Base-by-base conservation (phyloP, 352 stramenopile genomes). In the Globisporangium irregulare region DNA sequence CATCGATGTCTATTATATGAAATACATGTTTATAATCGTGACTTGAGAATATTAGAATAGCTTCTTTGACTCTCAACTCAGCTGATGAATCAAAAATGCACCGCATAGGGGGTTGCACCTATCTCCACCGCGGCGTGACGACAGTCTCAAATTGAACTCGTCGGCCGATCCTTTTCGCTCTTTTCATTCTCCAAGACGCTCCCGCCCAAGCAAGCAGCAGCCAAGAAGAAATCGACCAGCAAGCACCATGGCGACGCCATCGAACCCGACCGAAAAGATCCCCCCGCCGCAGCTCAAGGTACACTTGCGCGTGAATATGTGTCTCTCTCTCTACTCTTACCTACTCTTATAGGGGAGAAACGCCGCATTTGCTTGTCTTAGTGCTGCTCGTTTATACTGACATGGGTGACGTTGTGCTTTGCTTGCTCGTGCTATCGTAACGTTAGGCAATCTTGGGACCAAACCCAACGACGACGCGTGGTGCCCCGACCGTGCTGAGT, bases 401-500 rank as follows among this genome's bases (percentile, higher is more conserved):
- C 2, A 22, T 22, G 43, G 43, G 18, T 22, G 43, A 22, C 6
- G 43, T 4, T 51, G 43, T n/a, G 15, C 43, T 51, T 20, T 51
- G 43, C 18, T 10, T 22, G 18, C 12, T 5, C 4, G 14, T 14
- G 15, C 9, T 51, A 9, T 22, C 7, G 18, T 51, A 7, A 48
- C 38, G 38, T 57, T 57, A 92, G 86, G 73, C 81, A 14, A 87
- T 79, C 4, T 64, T 92, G 6, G 82, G 75, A 14, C 89, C 89
- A 0, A 92, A 86, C 65, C 89, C 89, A 32, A 76, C 82, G 50
- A 93, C 87, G 38, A 90, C 79, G 38, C 85, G 89, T 41, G 89
- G 89, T 43, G 81, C 83, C 32, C 82, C 84, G 38, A 89, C 70
- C 43, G 80, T 94, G 22, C 66, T 96, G 29, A 73, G 77, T 48